Conservation (phyloP, 179 eudicot genomes). For the Nepenthes alata region DNA sequence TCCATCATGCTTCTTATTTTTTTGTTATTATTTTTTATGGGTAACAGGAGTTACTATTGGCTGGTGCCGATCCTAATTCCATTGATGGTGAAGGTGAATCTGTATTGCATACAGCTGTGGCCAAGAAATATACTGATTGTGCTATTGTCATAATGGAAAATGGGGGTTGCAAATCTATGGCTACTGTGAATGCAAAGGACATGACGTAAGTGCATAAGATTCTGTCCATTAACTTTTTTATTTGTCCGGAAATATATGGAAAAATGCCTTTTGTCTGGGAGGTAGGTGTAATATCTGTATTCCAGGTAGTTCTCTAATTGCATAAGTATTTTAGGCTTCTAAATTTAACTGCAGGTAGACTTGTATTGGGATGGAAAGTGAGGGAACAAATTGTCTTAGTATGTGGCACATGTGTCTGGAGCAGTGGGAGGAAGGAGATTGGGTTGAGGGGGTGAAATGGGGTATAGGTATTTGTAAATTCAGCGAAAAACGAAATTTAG, state of each 20-base stretch:
- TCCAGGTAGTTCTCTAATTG: too few relatives aligned
- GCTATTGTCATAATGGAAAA: conserved; percentile 85
- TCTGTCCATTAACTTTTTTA: neutral
- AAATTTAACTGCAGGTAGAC: too few relatives aligned
- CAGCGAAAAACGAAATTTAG: too few relatives aligned
- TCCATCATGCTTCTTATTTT: conserved; percentile 1
- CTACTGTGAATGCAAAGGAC: conserved; percentile 58
- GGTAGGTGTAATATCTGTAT: neutral
- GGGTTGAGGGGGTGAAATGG: too few relatives aligned
- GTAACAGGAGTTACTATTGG: conserved; percentile 73
- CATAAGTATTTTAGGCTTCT: too few relatives aligned
- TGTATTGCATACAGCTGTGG: conserved; percentile 84
- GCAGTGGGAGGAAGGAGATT: too few relatives aligned
- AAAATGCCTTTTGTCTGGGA: neutral
- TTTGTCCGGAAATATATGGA: neutral
- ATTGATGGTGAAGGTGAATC: conserved; percentile 98
- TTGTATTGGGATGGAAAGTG: too few relatives aligned
- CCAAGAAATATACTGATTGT: conserved; percentile 86
- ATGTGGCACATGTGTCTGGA: too few relatives aligned
- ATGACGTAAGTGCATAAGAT: conserved; percentile 63
- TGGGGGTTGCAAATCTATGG: conserved; percentile 91
- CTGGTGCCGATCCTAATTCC: conserved; percentile 98
- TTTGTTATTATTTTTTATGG: conserved; percentile 15
- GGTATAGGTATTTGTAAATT: too few relatives aligned
- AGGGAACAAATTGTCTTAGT: too few relatives aligned